Evolutionary conservation across 1,139 yeast genomes (phyloP).

Genomic region (Arxiozyma heterogenica): DNA sequence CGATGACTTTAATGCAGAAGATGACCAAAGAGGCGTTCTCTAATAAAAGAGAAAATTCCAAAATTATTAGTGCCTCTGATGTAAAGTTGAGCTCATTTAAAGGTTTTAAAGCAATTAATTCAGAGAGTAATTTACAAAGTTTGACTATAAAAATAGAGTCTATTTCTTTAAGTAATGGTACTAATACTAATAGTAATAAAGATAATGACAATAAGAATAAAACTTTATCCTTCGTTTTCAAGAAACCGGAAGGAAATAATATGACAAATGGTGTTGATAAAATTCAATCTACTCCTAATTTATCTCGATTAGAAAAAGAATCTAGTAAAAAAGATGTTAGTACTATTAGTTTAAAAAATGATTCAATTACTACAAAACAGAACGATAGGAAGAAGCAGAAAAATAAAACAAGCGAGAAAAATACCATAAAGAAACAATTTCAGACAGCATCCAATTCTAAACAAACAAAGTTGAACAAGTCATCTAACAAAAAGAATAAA

Average conservation of each 20-base stretch:
- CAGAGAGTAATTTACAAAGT: not conserved
- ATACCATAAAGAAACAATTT: not conserved
- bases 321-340: not conserved
- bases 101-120: constrained; percentile 20
- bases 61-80: constrained; percentile 23
- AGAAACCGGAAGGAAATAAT: not conserved
- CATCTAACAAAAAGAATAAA: no score
- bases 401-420: not conserved
- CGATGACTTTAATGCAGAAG: constrained; percentile 20
- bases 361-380: not conserved
- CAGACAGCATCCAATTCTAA: not conserved
- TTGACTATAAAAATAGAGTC: not conserved
- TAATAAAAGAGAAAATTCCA: constrained; percentile 21
- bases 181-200: not conserved
- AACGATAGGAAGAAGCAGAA: not conserved
- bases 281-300: not conserved
- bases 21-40: constrained; percentile 21
- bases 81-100: constrained; percentile 30
- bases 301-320: not conserved
- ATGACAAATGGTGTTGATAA: not conserved
- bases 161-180: not conserved
- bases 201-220: not conserved
- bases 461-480: not conserved
- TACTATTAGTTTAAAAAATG: not conserved
- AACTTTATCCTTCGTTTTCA: not conserved